Conservation (phyloP, 2,329 filamentous ascomycete genomes). For the Lachnellula hyalina region DNA sequence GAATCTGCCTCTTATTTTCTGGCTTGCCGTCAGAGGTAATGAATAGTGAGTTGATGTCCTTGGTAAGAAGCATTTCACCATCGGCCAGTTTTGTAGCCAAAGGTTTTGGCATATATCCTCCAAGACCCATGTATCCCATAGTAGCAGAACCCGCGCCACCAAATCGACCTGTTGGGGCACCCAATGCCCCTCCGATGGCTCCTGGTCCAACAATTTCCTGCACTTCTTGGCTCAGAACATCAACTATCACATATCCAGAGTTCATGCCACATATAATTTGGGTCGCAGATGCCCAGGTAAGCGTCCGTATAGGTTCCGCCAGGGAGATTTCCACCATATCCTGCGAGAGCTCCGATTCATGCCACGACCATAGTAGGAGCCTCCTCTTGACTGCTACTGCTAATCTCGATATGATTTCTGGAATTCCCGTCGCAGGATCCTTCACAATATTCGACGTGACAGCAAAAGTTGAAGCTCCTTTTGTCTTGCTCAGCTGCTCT, state of each 20-base stretch:
- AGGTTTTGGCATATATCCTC: conserved; percentile 85
- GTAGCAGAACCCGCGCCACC: conserved; percentile 77
- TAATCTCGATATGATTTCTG: conserved; percentile 84
- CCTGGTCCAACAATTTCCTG: conserved; percentile 77
- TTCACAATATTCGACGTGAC: conserved; percentile 95
- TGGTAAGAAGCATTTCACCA: conserved; percentile 86
- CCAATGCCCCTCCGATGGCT: conserved; percentile 59
- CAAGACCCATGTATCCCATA: conserved; percentile 96
- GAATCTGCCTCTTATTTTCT: conserved; percentile 80
- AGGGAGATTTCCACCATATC: conserved; percentile 74
- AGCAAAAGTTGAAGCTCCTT: conserved; percentile 84
- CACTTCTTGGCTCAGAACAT: conserved; percentile 68
- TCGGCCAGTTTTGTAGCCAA: conserved; percentile 77
- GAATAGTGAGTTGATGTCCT: conserved; percentile 93
- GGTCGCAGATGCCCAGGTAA: conserved; percentile 87
- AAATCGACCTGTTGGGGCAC: conserved; percentile 55
- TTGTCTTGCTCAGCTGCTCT: conserved; percentile 74
- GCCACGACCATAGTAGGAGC: conserved; percentile 89
- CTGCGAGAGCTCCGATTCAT: conserved; percentile 79
- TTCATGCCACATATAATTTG: conserved; percentile 88
- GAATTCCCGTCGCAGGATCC: conserved; percentile 79
- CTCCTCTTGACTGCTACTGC: conserved; percentile 91
- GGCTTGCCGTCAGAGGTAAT: conserved; percentile 79
- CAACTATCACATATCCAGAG: conserved; percentile 82
- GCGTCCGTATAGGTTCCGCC: conserved; percentile 75